phyloP scores from a whole-genome alignment of 2,329 filamentous ascomycete species.

The Penicillium digitatum region DNA sequence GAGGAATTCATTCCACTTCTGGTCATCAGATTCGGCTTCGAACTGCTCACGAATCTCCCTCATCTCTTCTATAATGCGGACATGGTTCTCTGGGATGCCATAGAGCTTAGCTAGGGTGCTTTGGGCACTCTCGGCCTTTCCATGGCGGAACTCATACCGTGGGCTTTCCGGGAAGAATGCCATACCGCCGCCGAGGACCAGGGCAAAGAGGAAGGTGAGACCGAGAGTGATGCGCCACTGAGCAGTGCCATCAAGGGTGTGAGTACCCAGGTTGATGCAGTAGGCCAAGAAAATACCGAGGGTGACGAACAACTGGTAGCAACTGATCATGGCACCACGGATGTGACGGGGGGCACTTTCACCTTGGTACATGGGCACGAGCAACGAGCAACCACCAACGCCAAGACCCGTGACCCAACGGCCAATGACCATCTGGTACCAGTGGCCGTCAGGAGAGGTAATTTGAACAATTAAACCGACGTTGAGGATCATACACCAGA shows the following conservation, averaged over 20 bases:
- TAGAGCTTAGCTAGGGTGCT: slow-evolving; percentile 54
- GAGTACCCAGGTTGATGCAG: slow-evolving; percentile 46
- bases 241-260: slow-evolving; percentile 39
- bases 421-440: slow-evolving; percentile 44
- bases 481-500: slow-evolving; percentile 41
- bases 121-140: slow-evolving; percentile 50
- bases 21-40: slow-evolving; percentile 48
- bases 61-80: slow-evolving; percentile 52
- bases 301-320: slow-evolving; percentile 49
- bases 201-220: slow-evolving; percentile 55
- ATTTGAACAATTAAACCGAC: slow-evolving; percentile 46
- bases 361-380: slow-evolving; percentile 48
- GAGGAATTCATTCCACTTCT: slow-evolving; percentile 43
- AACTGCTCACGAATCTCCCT: slow-evolving; percentile 56
- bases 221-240: slow-evolving; percentile 53
- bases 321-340: slow-evolving; percentile 46
- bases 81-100: slow-evolving; percentile 53
- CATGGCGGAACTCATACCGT: slow-evolving; percentile 55
- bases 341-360: slow-evolving; percentile 47
- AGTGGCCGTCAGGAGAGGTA: slow-evolving; percentile 33
- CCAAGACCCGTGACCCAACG: slow-evolving; percentile 45
- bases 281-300: slow-evolving; percentile 47
- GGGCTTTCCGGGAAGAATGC: slow-evolving; percentile 55
- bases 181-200: slow-evolving; percentile 55
- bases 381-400: slow-evolving; percentile 43